Conservation (phyloP, 352 stramenopile genomes). For the Phytophthora kernoviae region DNA sequence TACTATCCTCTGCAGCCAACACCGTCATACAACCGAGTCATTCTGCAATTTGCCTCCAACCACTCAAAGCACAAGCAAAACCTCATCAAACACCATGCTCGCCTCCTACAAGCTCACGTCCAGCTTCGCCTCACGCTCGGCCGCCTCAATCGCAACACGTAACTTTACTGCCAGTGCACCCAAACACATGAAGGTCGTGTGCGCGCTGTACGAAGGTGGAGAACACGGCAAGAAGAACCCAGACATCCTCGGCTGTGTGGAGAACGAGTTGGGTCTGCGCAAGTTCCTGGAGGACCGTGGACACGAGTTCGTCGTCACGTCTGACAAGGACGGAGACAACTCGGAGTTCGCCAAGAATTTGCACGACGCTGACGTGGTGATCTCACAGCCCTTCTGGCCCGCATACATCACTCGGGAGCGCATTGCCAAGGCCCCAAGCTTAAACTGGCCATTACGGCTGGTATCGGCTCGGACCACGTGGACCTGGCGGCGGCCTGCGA, state of each 20-base stretch:
- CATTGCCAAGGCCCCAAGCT: conserved; percentile 51
- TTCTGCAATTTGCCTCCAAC: conserved; percentile 26
- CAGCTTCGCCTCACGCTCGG: conserved; percentile 5
- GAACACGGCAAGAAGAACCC: conserved; percentile 30
- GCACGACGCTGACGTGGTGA: conserved; percentile 46
- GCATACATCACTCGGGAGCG: conserved; percentile 52
- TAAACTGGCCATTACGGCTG: conserved; percentile 47
- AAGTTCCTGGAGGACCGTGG: conserved; percentile 48
- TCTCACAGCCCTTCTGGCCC: conserved; percentile 57
- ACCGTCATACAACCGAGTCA: conserved; percentile 8
- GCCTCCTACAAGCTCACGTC: conserved; percentile 27
- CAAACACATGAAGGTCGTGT: conserved; percentile 43
- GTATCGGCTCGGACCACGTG: conserved; percentile 52
- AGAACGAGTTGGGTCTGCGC: conserved; percentile 47
- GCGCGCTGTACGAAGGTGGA: conserved; percentile 37
- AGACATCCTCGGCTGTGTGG: conserved; percentile 46
- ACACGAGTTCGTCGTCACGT: conserved; percentile 48
- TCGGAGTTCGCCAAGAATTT: conserved; percentile 47
- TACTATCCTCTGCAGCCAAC: not conserved
- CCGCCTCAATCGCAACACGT: conserved; percentile 11
- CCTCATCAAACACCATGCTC: conserved; percentile 19
- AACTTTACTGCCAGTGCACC: conserved; percentile 29
- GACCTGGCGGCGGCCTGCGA: conserved; percentile 47
- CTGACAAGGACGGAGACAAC: conserved; percentile 50
- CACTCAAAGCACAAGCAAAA: conserved; percentile 9